Evolutionary conservation across 345 rosid genomes (phyloP).

Genomic region (Citrus sp.): DNA sequence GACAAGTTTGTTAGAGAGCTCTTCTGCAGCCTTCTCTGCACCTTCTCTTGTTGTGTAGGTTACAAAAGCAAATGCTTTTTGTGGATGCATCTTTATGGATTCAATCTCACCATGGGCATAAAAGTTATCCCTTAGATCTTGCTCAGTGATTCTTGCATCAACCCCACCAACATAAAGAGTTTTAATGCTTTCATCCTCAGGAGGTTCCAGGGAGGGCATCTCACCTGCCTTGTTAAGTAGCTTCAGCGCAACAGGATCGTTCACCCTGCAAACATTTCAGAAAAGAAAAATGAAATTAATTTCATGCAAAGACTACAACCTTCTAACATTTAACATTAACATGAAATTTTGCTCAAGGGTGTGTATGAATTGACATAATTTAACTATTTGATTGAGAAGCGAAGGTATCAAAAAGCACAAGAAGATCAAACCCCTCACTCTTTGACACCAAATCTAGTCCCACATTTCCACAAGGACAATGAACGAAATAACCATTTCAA

Average conservation of each 20-base stretch:
- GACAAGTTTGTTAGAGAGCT: slow-evolving; percentile 82
- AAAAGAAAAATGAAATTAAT: neutral
- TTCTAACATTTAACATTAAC: neutral
- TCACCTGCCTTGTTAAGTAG: slow-evolving; percentile 95
- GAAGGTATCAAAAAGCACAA: neutral
- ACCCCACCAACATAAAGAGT: slow-evolving; percentile 93
- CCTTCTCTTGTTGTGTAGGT: slow-evolving; percentile 95
- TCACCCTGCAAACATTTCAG: slow-evolving; percentile 51
- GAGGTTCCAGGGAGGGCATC: slow-evolving; percentile 90
- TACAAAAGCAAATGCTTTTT: slow-evolving; percentile 89
- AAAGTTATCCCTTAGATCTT: slow-evolving; percentile 84
- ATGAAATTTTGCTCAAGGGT: neutral
- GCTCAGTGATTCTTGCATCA: slow-evolving; percentile 76
- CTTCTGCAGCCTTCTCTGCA: slow-evolving; percentile 94
- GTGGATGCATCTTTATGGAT: slow-evolving; percentile 76
- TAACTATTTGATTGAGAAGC: neutral
- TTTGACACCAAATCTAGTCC: neutral
- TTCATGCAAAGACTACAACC: neutral
- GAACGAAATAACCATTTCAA: neutral
- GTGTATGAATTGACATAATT: neutral
- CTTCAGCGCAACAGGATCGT: slow-evolving; percentile 92
- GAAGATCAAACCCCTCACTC: neutral
- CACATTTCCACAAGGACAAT: neutral
- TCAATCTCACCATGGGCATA: slow-evolving; percentile 94
- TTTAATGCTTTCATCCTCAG: slow-evolving; percentile 85